Percentiles rank a stretch among this genome's conserved stretches.
Evolutionary conservation across 148 eudicot species (phyloP).

Genomic region (Linanthus parryae): DNA sequence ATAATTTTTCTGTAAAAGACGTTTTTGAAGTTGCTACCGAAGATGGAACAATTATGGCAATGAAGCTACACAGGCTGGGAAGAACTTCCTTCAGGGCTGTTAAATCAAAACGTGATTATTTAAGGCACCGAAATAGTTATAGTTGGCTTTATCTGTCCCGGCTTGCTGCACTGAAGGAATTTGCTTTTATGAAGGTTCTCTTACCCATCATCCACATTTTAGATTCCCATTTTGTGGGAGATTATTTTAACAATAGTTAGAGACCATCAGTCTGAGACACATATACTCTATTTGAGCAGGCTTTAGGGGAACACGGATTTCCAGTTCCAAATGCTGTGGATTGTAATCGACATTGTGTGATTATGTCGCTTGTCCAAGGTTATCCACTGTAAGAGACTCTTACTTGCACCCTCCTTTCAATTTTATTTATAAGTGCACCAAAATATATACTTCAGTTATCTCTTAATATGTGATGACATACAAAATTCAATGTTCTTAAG

Average conservation of each 20-base stretch:
- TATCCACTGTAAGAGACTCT: slow-evolving; percentile 78
- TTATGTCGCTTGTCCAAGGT: slow-evolving; percentile 93
- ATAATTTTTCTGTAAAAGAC: slow-evolving; percentile 34
- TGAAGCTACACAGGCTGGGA: slow-evolving; percentile 95
- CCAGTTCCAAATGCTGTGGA: slow-evolving; percentile 96
- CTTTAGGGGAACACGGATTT: slow-evolving; percentile 78
- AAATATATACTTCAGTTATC: too few relatives aligned
- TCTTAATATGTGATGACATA: too few relatives aligned
- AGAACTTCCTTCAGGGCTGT: slow-evolving; percentile 95
- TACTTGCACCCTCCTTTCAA: neutral
- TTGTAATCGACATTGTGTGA: slow-evolving; percentile 91
- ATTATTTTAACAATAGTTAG: too few relatives aligned
- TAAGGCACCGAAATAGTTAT: slow-evolving; percentile 77
- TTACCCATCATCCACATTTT: slow-evolving; percentile 2
- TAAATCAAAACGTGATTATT: slow-evolving; percentile 93
- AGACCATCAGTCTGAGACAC: slow-evolving; percentile 3
- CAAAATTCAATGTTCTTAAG: too few relatives aligned
- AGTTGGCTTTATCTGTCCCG: slow-evolving; percentile 92
- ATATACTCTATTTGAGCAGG: slow-evolving; percentile 34
- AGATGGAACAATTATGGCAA: slow-evolving; percentile 85
- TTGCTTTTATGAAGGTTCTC: slow-evolving; percentile 92
- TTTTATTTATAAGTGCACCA: neutral
- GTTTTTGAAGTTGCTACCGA: slow-evolving; percentile 89
- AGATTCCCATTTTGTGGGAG: slow-evolving; percentile 11
- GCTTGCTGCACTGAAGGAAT: slow-evolving; percentile 92